These are phyloP conservation scores for Colletotrichum sp. DNA, from an alignment of 2,329 filamentous ascomycete species.

Conservation along the genomic window DNA sequence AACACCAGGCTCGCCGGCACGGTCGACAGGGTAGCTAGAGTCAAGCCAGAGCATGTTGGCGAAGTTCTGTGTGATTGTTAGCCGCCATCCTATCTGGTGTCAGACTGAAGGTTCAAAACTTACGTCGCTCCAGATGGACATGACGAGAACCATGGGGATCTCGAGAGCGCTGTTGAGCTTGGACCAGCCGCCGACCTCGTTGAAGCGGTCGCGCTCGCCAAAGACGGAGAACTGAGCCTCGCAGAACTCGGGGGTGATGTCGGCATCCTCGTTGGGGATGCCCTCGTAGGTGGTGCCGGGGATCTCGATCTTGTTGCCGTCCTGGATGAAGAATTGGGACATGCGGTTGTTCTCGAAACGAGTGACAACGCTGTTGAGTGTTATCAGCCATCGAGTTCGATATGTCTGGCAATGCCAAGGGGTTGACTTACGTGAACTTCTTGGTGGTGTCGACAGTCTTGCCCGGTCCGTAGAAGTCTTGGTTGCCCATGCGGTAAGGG, in stretches of 20 bases:
- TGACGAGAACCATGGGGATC: conserved; percentile 65
- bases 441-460: conserved; percentile 61
- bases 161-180: conserved; percentile 56
- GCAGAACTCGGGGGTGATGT: conserved; percentile 61
- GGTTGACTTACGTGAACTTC: conserved; percentile 50
- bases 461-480: conserved; percentile 63
- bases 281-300: conserved; percentile 25
- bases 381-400: background rate
- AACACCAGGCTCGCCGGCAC: conserved; percentile 39
- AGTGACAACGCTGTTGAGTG: conserved; percentile 55
- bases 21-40: conserved; percentile 52
- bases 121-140: conserved; percentile 65
- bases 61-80: conserved; percentile 42
- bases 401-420: conserved; percentile 39
- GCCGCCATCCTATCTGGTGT: background rate
- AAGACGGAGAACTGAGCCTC: conserved; percentile 58
- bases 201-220: conserved; percentile 55
- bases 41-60: conserved; percentile 72
- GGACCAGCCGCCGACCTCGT: conserved; percentile 56
- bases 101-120: background rate
- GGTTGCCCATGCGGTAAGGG: conserved; percentile 64
- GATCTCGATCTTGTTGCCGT: conserved; percentile 7
- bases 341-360: conserved; percentile 48
- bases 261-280: conserved; percentile 64
- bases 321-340: conserved; percentile 22